Evolutionary conservation across 352 stramenopile species (phyloP), one percentile per base, ranked within the genome.

Genomic region (Globisporangium cederbergense): DNA sequence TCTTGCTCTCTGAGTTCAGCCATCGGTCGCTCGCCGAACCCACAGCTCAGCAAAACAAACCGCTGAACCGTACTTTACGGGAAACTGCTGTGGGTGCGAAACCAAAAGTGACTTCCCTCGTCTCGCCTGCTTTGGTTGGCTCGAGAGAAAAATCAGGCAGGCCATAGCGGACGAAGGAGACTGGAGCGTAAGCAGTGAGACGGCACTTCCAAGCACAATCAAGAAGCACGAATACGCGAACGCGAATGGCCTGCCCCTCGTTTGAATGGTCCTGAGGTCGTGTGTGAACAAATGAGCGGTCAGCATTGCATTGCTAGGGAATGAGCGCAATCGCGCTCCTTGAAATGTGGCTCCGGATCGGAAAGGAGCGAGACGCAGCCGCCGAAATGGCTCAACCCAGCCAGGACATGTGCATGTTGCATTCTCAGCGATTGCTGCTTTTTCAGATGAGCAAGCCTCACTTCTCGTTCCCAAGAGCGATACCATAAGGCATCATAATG

Each of bases 1-100:
- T 53, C 25, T 38, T 25, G 28, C 25, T 40, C n/a, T 47, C 58
- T 63, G 32, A 22, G 58, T 63, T 63, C 45, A 25, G 30, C 20
- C 52, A 58, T 58, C 25, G 25, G 25, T 28, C 25, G 25, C 25
- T 28, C 25, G 25, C 25, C 25, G 25, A 28, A 28, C 25, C 25
- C 25, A 28, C 25, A 28, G n/a, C 52, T 43, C 52, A 58, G 40
- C 50, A n/a, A 36, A 18, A 36, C 6, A 18, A 47, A 47, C 42
- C 42, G 42, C 16, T 20, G 42, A 47, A 47, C 42, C 42, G 42
- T 47, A 47, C 14, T 47, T 47, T 9, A 20, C 14, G 14, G 8
- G 13, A 7, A 20, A 16, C 42, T 47, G 13, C 40, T 46, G 36
- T 46, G 10, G 40, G 36, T 42, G 40, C 40, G n/a, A 46, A 46